Base-by-base conservation (phyloP, 139 green algal genomes). In the Pycnococcus provasolii region DNA sequence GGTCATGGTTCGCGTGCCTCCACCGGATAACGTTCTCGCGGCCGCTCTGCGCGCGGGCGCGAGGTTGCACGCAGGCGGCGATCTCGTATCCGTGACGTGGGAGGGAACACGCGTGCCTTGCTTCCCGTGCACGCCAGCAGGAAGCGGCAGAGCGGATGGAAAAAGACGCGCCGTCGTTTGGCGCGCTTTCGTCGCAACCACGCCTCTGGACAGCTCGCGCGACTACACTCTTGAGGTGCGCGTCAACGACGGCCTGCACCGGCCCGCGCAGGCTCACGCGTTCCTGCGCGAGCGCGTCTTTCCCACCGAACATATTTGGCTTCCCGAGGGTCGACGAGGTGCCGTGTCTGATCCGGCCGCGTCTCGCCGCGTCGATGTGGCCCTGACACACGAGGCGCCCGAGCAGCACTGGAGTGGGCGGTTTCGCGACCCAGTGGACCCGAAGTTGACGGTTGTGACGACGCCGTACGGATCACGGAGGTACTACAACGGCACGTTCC, bases 401-500 rank as follows among this genome's bases (percentile, higher is more conserved):
- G 42, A 78, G 44, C 75, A 81, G 59, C 62, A 67, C 42, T 81
- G 75, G 74, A 13, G 8, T 11, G 54, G 55, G 1, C 59, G 65
- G 6, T 70, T 81, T 39, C 3, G 45, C 13, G 37, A 46, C 44
- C 74, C 74, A 3, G 57, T 26, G n/a, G 46, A 77, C 2, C 26
- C 26, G 26, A 26, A 26, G 26, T 26, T 26, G 26, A 73, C 64
- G 11, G 64, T 66, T 4, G 53, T 80, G 3, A 80, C 74, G 42
- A 80, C 75, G 4, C 48, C 60, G 53, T 81, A 80, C 58, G 75
- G 75, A 26, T 45, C 75, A 43, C 54, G 73, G 55, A 58, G 75
- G 3, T 81, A 73, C 66, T 81, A 81, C 67, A 81, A 81, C 67
- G 75, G 75, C 48, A 57, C 66, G 37, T 81, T 81, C 70, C 66